phyloP scores from a whole-genome alignment of 306 rosid species.

The Lathyrus tuberosus region DNA sequence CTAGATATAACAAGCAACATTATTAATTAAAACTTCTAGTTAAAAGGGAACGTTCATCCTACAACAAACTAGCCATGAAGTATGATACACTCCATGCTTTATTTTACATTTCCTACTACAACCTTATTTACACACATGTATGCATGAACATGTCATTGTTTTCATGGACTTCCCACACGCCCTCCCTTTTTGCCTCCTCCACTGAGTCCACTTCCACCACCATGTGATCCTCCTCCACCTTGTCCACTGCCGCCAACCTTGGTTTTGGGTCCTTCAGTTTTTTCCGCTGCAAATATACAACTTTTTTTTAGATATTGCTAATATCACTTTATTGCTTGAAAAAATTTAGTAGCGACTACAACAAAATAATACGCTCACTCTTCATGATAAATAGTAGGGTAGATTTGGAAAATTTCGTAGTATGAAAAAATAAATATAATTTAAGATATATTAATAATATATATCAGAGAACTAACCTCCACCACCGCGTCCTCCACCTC shows the following conservation, averaged over 20 bases:
- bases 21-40: too few relatives aligned
- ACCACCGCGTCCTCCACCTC: neutral
- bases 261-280: too few relatives aligned
- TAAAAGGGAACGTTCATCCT: neutral
- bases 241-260: conserved; percentile 4
- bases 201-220: neutral
- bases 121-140: neutral
- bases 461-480: neutral
- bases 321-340: too few relatives aligned
- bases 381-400: too few relatives aligned
- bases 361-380: too few relatives aligned
- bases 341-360: too few relatives aligned
- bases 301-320: too few relatives aligned
- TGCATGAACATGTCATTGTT: neutral
- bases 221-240: conserved; percentile 17
- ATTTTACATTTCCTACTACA: neutral
- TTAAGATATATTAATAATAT: too few relatives aligned
- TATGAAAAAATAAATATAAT: too few relatives aligned
- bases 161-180: neutral
- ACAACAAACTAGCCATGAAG: neutral
- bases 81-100: neutral
- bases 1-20: too few relatives aligned
- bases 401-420: too few relatives aligned
- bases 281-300: too few relatives aligned
- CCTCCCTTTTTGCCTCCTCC: neutral